Evolutionary conservation across 169 alveolate genomes (phyloP).

Genomic region (Neospora caninum): DNA sequence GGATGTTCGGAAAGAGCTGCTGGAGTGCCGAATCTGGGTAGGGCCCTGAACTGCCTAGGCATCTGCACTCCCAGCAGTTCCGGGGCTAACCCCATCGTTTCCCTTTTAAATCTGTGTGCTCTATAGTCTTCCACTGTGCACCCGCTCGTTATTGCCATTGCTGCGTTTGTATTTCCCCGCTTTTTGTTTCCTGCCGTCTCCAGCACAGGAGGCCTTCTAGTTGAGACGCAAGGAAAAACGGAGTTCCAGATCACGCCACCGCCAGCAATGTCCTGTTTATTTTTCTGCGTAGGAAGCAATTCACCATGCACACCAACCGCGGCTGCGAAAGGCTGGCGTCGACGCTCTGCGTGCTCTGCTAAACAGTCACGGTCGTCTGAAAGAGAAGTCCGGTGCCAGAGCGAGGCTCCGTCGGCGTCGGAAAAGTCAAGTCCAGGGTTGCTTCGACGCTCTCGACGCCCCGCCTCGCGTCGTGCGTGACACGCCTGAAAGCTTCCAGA

Average conservation of each 20-base stretch:
- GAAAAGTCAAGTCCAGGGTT: too few relatives aligned
- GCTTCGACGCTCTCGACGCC: too few relatives aligned
- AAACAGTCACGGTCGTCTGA: neutral
- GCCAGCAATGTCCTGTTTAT: too few relatives aligned
- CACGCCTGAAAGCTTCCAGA: neutral
- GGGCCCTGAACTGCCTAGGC: neutral
- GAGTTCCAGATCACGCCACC: too few relatives aligned
- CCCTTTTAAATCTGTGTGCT: too few relatives aligned
- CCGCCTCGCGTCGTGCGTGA: neutral
- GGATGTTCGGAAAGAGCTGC: neutral
- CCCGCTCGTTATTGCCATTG: neutral
- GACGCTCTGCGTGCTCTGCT: neutral
- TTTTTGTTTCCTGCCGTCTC: neutral
- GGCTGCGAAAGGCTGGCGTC: conserved; percentile 1
- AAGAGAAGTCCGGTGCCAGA: neutral
- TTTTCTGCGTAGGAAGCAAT: neutral
- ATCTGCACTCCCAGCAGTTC: neutral
- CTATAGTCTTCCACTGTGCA: neutral
- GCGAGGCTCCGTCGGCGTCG: neutral
- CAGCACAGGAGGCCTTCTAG: neutral
- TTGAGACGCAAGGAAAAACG: too few relatives aligned
- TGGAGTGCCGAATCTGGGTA: neutral
- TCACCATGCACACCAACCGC: conserved; percentile 8
- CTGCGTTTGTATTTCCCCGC: neutral
- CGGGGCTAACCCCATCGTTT: neutral